Percentiles rank a stretch among this genome's conserved stretches.
Evolutionary conservation across 352 stramenopile genomes (phyloP).

Genomic region (Peronospora belbahrii): DNA sequence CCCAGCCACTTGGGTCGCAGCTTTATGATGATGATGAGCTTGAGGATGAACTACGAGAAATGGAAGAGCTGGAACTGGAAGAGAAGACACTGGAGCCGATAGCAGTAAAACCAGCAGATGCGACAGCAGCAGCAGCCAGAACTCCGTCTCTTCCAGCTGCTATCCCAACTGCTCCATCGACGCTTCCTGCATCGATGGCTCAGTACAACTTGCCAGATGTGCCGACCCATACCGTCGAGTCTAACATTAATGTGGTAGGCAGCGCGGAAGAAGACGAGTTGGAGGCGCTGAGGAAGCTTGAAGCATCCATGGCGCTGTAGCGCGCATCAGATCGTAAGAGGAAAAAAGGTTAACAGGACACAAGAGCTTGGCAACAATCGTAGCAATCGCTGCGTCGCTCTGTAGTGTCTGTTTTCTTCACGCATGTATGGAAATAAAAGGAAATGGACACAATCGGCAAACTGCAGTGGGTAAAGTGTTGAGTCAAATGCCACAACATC

Average conservation of each 20-base stretch:
- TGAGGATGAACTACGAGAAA: slow-evolving; percentile 88
- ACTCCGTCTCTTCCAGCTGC: slow-evolving; percentile 20
- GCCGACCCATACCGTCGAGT: slow-evolving; percentile 63
- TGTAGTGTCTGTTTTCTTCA: slow-evolving; percentile 3
- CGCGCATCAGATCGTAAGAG: slow-evolving; percentile 7
- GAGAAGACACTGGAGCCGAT: slow-evolving; percentile 66
- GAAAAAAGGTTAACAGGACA: slow-evolving; percentile 4
- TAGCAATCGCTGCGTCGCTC: background rate
- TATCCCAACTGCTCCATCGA: slow-evolving; percentile 14
- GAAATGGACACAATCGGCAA: slow-evolving; percentile 8
- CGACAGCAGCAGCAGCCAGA: slow-evolving; percentile 12
- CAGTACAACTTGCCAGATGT: slow-evolving; percentile 74
- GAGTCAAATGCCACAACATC: slow-evolving; percentile 1
- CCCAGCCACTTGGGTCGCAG: slow-evolving; percentile 89
- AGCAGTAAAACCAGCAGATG: slow-evolving; percentile 7
- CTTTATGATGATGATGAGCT: slow-evolving; percentile 92
- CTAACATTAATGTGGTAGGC: slow-evolving; percentile 70
- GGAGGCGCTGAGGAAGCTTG: slow-evolving; percentile 73
- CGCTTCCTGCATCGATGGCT: slow-evolving; percentile 16
- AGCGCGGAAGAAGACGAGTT: slow-evolving; percentile 76
- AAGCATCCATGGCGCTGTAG: slow-evolving; percentile 83
- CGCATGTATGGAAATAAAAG: slow-evolving; percentile 33
- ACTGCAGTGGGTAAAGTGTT: slow-evolving; percentile 8
- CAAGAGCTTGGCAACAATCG: background rate
- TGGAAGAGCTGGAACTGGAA: slow-evolving; percentile 90